Conservation (phyloP, 108 stramenopile species). For the Cyclotella atomus region DNA sequence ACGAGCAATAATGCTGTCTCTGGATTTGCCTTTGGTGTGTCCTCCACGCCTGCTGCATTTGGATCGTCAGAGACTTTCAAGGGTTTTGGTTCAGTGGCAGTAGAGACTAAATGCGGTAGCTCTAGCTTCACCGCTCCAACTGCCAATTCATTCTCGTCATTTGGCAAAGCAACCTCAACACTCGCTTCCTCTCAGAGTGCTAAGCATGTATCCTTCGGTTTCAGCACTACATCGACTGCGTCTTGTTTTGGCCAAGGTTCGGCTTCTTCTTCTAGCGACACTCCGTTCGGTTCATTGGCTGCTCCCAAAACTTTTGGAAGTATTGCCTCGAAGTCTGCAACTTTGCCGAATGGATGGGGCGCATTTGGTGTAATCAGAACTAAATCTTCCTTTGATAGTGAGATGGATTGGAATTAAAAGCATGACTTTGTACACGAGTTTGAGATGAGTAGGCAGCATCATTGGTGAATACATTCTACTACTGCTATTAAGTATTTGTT, state of each 20-base stretch:
- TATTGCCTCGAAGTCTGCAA: neutral
- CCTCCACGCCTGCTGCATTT: neutral
- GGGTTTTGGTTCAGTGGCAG: neutral
- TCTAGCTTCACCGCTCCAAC: neutral
- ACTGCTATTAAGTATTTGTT: too few species aligned
- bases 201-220: too few species aligned
- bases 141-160: neutral
- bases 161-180: neutral
- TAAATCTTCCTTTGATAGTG: neutral
- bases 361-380: neutral
- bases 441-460: too few species aligned
- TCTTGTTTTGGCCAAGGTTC: too few species aligned
- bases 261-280: too few species aligned
- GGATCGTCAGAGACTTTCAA: neutral
- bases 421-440: too few species aligned
- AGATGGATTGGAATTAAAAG: constrained; percentile 9
- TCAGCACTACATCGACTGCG: neutral
- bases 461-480: too few species aligned
- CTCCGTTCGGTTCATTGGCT: neutral
- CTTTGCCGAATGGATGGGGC: neutral
- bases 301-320: neutral
- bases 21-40: neutral
- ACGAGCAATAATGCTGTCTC: too few species aligned
- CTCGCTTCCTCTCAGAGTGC: neutral
- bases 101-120: neutral